Evolutionary conservation across 306 rosid genomes (phyloP), one percentile per base, ranked within the genome.

Genomic region (Fragaria iinumae): DNA sequence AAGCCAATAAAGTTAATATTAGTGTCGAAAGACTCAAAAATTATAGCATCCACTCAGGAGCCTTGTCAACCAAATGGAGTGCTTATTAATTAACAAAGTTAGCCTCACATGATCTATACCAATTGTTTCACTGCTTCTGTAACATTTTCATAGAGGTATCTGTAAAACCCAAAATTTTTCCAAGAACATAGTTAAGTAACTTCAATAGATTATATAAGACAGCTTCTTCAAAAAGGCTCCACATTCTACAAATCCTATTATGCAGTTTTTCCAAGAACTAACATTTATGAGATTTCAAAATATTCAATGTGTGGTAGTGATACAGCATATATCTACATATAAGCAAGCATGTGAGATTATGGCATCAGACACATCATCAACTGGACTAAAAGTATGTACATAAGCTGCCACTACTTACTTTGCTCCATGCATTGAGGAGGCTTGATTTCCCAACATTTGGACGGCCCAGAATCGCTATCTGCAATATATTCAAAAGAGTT

Each of bases 391-490:
- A 75, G 45, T 23, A n/a, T 16, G 6, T 17, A 34, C 5, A n/a
- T 12, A 44, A 27, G 27, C 17, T 59, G 16, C 17, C 69, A 69
- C 62, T 60, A 81, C 97, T 79, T 89, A 95, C 98, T 90, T 88
- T 92, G 93, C 97, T 89, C 98, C 98, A 95, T 77, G 97, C 96
- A 92, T 95, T 95, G 78, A 95, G 98, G 80, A 95, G 95, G 87
- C 98, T 92, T 25, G 98, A 95, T 85, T 95, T 95, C 83, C 97
- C 98, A 45, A 95, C 97, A 80, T 95, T 95, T 71, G 98, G 98
- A 25, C 97, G 96, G 76, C 97, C 98, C 73, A 95, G 90, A 76
- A 95, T 95, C 72, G 98, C 98, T 80, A 95, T 83, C 97, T 95
- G 94, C 83, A 83, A 77, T 74, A 75, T 72, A 70, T 56, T 23